Base-by-base conservation (phyloP, 2,329 filamentous ascomycete genomes). In the Arthroderma sp. region DNA sequence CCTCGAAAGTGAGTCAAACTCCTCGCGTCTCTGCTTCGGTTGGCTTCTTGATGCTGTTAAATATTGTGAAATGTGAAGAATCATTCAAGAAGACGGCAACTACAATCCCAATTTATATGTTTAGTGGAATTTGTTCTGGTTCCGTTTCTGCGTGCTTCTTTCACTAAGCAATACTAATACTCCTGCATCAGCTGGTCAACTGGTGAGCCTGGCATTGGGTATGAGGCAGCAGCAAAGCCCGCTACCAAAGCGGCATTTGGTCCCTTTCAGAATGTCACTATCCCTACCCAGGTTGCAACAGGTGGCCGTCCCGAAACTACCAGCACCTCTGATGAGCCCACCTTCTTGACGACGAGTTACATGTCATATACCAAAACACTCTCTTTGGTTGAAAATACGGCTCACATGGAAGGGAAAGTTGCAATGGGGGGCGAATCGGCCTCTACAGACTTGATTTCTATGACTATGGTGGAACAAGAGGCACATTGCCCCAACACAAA, bases 1-100 rank as follows among this genome's bases (percentile, higher is more conserved):
- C 54, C 54, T 28, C 54, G 38, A 31, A 28, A 44, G 54, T 55
- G 23, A 55, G 54, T 44, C 21, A 44, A 19, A 17, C 15, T 21
- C 25, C 33, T n/a, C 17, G 19, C 38, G 17, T 5, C 33, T 21
- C 2, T 25, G 11, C 8, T 39, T 38, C 19, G 6, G 9, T 38
- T 39, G 31, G 9, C 5, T 5, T 33, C 25, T 13, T 7, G 3
- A 25, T 52, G 25, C 11, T 35, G n/a, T 44, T 2, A 9, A 19
- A 8, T 15, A 11, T 2, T 3, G 9, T 11, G 19, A 3, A n/a
- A 11, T 23, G 41, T 13, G 21, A 23, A 11, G 21, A 37, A 15
- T 13, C 8, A 13, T 44, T 13, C 41, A 19, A 44, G 13, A 41
- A 13, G 5, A 41, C 15, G n/a, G 31, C 31, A 37, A 15, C 13